Evolutionary conservation across 2,329 filamentous ascomycete genomes (phyloP).

Genomic region (Fusarium begoniae): DNA sequence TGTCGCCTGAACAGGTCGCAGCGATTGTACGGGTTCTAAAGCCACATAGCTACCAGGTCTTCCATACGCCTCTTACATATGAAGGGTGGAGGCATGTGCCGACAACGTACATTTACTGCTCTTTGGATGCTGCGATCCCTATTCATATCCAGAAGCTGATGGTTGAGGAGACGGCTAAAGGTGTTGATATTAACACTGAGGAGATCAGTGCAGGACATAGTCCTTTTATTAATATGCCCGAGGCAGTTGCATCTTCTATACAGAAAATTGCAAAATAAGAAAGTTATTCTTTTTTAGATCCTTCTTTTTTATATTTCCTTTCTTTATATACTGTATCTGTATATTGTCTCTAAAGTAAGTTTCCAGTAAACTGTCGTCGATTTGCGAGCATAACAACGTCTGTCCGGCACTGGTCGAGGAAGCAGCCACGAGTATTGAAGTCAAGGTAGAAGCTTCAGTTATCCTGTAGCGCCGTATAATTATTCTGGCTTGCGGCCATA

Average conservation of each 20-base stretch:
- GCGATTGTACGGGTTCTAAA: neutral
- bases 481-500: conserved; percentile 18
- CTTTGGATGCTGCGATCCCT: neutral
- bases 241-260: neutral
- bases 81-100: neutral
- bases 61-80: neutral
- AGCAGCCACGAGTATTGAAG: too few species aligned
- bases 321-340: too few species aligned
- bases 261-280: neutral
- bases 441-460: too few species aligned
- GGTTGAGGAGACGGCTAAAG: neutral
- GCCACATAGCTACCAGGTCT: neutral
- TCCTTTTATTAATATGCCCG: neutral
- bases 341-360: too few species aligned
- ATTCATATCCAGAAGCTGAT: neutral
- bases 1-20: neutral
- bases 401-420: too few species aligned
- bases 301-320: too few species aligned
- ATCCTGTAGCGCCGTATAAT: too few species aligned
- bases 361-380: too few species aligned
- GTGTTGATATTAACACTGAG: neutral
- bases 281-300: too few species aligned
- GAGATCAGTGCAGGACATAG: neutral
- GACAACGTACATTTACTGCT: neutral
- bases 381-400: too few species aligned